These are phyloP conservation scores for Suhomyces pyralidae DNA, from an alignment of 805 yeast genomes.

Conservation along the genomic window DNA sequence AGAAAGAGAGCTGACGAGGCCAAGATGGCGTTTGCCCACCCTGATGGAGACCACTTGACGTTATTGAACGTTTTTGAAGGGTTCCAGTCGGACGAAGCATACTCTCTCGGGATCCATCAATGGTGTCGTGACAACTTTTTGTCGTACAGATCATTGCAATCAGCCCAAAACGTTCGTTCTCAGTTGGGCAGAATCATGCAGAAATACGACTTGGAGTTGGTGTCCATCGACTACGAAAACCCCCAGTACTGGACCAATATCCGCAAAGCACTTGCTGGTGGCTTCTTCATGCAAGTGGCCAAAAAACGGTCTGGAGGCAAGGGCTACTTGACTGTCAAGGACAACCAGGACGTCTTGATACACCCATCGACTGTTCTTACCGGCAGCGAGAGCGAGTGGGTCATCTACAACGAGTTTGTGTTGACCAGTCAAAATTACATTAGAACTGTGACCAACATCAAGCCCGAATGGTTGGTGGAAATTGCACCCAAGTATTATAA, in stretches of 20 bases:
- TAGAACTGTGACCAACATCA: constrained; percentile 86
- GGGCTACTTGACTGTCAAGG: constrained; percentile 89
- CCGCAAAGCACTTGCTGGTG: constrained; percentile 83
- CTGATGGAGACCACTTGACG: constrained; percentile 93
- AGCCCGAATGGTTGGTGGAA: constrained; percentile 90
- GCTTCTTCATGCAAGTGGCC: constrained; percentile 98
- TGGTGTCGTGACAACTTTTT: constrained; percentile 94
- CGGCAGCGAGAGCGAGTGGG: constrained; percentile 83
- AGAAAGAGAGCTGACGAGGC: constrained; percentile 89
- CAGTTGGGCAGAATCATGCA: constrained; percentile 86
- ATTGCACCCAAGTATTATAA: constrained; percentile 72
- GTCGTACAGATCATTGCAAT: constrained; percentile 75
- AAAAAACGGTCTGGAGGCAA: constrained; percentile 75
- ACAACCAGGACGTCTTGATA: constrained; percentile 90
- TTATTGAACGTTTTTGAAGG: constrained; percentile 84
- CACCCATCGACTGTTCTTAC: constrained; percentile 92
- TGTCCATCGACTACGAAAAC: constrained; percentile 59
- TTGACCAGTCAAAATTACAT: constrained; percentile 90
- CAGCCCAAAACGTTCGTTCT: constrained; percentile 82
- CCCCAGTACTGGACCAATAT: constrained; percentile 70
- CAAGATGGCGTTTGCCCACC: constrained; percentile 83
- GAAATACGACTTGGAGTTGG: constrained; percentile 68
- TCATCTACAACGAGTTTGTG: constrained; percentile 92
- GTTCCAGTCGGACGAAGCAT: constrained; percentile 72
- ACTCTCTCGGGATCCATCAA: constrained; percentile 58